Base-by-base conservation (phyloP, 352 stramenopile species). In the Phytopythium mirpurense region DNA sequence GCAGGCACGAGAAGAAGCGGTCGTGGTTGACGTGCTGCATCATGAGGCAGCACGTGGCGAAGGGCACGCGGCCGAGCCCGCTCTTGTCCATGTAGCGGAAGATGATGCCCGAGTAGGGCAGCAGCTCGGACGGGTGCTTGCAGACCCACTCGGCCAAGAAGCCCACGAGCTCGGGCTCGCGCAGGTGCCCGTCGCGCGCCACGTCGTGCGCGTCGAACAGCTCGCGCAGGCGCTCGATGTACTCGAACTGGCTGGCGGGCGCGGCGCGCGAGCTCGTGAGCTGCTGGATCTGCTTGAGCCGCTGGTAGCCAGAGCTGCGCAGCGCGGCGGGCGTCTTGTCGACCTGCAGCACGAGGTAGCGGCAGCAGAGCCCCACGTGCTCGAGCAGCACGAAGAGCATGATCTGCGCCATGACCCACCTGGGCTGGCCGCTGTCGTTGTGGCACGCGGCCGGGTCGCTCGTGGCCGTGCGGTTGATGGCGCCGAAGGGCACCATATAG, bases 31-130 rank as follows among this genome's bases (percentile, higher is more conserved):
- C 84, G 51, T 94, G 84, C 58, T 92, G 81, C 43, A 94, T 81
- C 75, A 94, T 90, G 23, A 94, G 68, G 46, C 81, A 94, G 55
- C 80, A 91, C 21, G 84, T 92, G 32, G 84, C 75, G 38, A 94
- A 94, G 4, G 79, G 81, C 35, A 94, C 77, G 21, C 80, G 76
- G 37, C 84, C 84, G 21, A 94, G 49, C 16, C 78, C 69, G 56
- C 83, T 90, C 60, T 94, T 94, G 66, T 94, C 84, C 84, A 94
- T 92, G 60, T 94, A 94, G 2, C 83, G 75, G 67, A 92, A 92
- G 34, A 94, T 89, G 31, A 90, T 81, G 26, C 81, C 73, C 45
- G 81, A 86, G 27, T 83, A 90, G 21, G 81, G 80, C 36, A 92
- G 59, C 31, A 94, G 52, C 56, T 92, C 79, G 9, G 74, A 89